Percentiles rank a stretch among this genome's conserved stretches.
Conservation (phyloP, 2,329 filamentous ascomycete genomes). For the Dactylellina cionopaga region DNA sequence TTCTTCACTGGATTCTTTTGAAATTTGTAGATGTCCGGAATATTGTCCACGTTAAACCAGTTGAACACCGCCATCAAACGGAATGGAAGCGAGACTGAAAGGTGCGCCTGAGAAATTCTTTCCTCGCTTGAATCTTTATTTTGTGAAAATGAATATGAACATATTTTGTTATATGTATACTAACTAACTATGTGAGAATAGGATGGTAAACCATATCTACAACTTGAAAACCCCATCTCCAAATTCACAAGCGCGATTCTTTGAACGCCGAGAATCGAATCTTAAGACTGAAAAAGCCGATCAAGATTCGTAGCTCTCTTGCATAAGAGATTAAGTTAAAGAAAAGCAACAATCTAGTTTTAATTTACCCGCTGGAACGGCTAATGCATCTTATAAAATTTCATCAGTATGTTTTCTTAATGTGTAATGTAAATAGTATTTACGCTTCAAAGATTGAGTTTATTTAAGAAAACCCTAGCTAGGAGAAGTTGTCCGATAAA, state of each 20-base stretch:
- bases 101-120: slow-evolving; percentile 27
- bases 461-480: no score
- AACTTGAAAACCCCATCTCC: slow-evolving; percentile 40
- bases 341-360: no score
- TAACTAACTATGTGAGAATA: slow-evolving; percentile 14
- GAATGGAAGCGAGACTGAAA: slow-evolving; percentile 50
- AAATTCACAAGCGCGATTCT: not conserved
- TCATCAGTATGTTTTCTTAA: no score
- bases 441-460: no score
- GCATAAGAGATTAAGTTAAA: no score
- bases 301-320: no score
- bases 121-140: not conserved
- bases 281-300: not conserved
- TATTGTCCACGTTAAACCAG: slow-evolving; percentile 44
- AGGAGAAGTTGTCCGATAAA: no score
- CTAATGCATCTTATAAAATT: no score
- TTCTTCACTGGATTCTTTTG: slow-evolving; percentile 31
- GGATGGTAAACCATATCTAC: slow-evolving; percentile 45
- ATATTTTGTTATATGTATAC: not conserved
- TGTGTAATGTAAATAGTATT: no score
- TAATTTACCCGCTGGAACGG: no score
- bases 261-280: not conserved
- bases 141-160: slow-evolving; percentile 4
- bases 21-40: slow-evolving; percentile 52
- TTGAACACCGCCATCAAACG: slow-evolving; percentile 48